Percentiles rank a stretch among this genome's conserved stretches.
These are phyloP conservation scores for Pilatotrama ljubarskyi DNA, from an alignment of 768 basidiomycete species.

Conservation along the genomic window DNA sequence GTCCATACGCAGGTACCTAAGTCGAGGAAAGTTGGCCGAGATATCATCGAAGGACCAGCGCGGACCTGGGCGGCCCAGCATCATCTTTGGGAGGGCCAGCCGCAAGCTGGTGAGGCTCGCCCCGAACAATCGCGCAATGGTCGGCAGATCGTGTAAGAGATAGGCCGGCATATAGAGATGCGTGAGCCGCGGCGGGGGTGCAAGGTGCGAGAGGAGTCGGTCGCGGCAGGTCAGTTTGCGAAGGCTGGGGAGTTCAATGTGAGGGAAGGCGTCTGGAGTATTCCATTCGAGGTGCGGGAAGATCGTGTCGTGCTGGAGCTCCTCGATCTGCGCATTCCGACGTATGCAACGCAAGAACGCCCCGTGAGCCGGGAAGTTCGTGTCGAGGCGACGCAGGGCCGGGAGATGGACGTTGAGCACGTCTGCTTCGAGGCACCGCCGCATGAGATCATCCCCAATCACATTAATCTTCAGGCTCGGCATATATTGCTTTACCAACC, in stretches of 20 bases:
- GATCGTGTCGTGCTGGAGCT: neutral
- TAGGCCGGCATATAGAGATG: neutral
- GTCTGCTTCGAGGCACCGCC: neutral
- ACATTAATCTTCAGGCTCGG: neutral
- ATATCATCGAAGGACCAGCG: neutral
- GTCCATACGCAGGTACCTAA: neutral
- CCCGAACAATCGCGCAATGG: neutral
- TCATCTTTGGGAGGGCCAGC: neutral
- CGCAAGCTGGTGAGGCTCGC: neutral
- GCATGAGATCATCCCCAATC: neutral
- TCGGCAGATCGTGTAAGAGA: neutral
- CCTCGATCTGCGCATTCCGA: neutral
- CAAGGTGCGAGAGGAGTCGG: neutral
- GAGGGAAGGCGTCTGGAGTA: neutral
- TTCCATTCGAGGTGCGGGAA: neutral
- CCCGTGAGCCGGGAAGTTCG: neutral
- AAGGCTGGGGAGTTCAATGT: neutral
- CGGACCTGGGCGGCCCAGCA: conserved; percentile 3
- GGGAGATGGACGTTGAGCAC: neutral
- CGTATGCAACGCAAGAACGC: neutral
- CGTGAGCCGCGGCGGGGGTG: neutral
- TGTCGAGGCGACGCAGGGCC: neutral
- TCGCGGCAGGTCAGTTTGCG: neutral
- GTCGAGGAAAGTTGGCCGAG: neutral
- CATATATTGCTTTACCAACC: neutral